Conservation (phyloP, 2,329 filamentous ascomycete genomes). For the Neopestalotiopsis sp. region DNA sequence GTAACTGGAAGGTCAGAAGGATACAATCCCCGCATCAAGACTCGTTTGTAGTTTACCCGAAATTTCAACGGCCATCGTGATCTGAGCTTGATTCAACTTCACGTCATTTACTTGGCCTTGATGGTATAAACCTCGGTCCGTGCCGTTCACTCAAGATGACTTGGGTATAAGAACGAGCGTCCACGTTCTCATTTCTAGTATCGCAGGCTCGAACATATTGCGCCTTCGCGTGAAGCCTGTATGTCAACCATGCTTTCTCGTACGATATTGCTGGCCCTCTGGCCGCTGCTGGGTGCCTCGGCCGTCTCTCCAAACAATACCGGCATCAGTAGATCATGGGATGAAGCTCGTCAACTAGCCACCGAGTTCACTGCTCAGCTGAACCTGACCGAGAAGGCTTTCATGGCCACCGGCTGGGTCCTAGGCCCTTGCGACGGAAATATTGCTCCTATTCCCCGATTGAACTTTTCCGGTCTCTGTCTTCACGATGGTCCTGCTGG, state of each 20-base stretch:
- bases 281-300: neutral
- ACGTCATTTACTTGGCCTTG: neutral
- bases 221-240: neutral
- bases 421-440: constrained; percentile 28
- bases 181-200: too few species aligned
- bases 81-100: neutral
- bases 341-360: constrained; percentile 40
- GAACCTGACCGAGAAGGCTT: constrained; percentile 66
- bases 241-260: neutral
- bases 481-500: constrained; percentile 74
- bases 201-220: too few species aligned
- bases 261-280: neutral
- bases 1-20: neutral
- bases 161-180: too few species aligned
- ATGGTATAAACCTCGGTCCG: neutral
- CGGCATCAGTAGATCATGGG: neutral
- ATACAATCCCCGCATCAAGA: neutral
- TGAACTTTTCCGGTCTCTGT: constrained; percentile 66
- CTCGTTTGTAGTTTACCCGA: neutral
- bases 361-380: constrained; percentile 67
- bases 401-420: neutral
- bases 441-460: constrained; percentile 55
- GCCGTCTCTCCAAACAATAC: neutral
- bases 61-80: neutral
- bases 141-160: neutral